Conservation (phyloP, 108 stramenopile species). For the Fragilariopsis cylindrus region DNA sequence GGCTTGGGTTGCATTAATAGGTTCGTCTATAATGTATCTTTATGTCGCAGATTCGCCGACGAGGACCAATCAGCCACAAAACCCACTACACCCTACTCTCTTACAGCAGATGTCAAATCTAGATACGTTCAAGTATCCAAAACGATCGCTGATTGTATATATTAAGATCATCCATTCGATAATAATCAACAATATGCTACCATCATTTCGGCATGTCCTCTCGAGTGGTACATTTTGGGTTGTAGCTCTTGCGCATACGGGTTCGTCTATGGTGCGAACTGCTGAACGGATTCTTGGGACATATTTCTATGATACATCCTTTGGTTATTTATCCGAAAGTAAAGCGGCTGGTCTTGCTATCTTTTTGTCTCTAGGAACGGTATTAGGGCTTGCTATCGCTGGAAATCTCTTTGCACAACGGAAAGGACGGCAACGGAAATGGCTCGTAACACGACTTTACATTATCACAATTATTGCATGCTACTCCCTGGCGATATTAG, state of each 20-base stretch:
- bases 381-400: constrained; percentile 63
- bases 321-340: constrained; percentile 54
- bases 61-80: constrained; percentile 70
- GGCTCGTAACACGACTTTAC: constrained; percentile 69
- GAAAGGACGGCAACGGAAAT: constrained; percentile 59
- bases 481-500: constrained; percentile 68
- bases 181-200: constrained; percentile 43
- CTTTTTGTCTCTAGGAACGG: constrained; percentile 67
- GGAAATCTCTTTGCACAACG: constrained; percentile 60
- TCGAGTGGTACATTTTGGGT: constrained; percentile 75
- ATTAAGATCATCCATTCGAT: constrained; percentile 23
- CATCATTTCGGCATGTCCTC: constrained; percentile 61
- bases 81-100: constrained; percentile 53
- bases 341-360: constrained; percentile 65
- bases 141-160: constrained; percentile 5
- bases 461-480: constrained; percentile 67
- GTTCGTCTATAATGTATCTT: constrained; percentile 52
- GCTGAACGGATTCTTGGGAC: constrained; percentile 71
- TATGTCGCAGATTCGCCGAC: constrained; percentile 64
- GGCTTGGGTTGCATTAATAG: constrained; percentile 52
- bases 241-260: constrained; percentile 78
- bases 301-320: constrained; percentile 73
- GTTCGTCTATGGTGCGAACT: constrained; percentile 65
- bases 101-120: constrained; percentile 12
- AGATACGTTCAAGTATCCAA: constrained; percentile 3